phyloP scores from a whole-genome alignment of 2,329 filamentous ascomycete genomes.

The Penicillium sp. region DNA sequence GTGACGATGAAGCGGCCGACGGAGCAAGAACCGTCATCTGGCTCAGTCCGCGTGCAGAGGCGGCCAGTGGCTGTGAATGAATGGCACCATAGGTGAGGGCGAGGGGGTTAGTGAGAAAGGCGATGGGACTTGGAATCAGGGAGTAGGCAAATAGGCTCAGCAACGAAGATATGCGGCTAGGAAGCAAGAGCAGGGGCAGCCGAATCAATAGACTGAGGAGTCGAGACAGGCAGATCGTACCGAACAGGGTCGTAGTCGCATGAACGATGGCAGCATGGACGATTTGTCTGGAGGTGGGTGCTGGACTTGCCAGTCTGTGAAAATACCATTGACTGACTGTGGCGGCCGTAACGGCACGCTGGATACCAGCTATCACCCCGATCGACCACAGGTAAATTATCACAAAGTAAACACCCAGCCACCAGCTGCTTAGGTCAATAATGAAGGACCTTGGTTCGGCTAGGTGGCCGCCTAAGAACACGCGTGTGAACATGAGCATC shows the following conservation, averaged over 20 bases:
- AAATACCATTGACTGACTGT: conserved; percentile 99
- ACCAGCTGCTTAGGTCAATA: conserved; percentile 88
- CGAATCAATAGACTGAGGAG: conserved; percentile 78
- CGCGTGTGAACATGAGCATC: conserved; percentile 93
- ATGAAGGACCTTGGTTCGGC: conserved; percentile 66
- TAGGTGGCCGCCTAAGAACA: conserved; percentile 91
- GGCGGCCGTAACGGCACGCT: conserved; percentile 87
- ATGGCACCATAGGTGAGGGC: conserved; percentile 92
- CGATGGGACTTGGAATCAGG: conserved; percentile 80
- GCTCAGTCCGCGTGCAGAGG: conserved; percentile 75
- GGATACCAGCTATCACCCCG: conserved; percentile 81
- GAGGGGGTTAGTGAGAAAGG: conserved; percentile 84
- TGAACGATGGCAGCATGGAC: conserved; percentile 81
- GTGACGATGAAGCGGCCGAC: conserved; percentile 67
- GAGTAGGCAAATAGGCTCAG: conserved; percentile 73
- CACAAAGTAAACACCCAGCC: conserved; percentile 89
- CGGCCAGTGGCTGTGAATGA: conserved; percentile 78
- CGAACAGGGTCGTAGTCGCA: conserved; percentile 82
- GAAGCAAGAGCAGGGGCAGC: conserved; percentile 81
- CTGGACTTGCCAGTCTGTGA: conserved; percentile 79
- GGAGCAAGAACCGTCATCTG: conserved; percentile 80
- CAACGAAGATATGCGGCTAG: conserved; percentile 69
- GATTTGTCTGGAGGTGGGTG: conserved; percentile 75
- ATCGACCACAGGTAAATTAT: conserved; percentile 95
- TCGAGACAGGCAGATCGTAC: conserved; percentile 86